Percentiles rank a stretch among this genome's conserved stretches.
Conservation (phyloP, 108 stramenopile species). For the Skeletonema costatum region DNA sequence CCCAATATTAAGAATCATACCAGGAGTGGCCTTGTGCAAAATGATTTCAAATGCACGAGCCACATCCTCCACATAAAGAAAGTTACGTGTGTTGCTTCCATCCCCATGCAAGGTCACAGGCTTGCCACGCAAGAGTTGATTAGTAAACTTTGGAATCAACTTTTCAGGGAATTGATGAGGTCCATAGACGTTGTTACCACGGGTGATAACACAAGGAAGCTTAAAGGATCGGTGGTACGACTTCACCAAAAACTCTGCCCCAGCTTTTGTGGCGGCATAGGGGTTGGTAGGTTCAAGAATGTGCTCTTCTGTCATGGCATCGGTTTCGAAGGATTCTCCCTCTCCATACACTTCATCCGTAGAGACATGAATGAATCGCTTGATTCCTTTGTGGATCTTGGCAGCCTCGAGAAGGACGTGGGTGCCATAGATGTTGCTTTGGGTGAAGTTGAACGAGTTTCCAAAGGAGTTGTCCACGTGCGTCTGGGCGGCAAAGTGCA, state of each 20-base stretch:
- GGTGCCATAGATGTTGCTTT: constrained; percentile 98
- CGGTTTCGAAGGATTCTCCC: constrained; percentile 90
- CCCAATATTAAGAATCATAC: constrained; percentile 98
- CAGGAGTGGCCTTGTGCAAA: constrained; percentile 91
- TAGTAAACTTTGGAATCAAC: constrained; percentile 98
- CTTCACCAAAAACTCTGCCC: constrained; percentile 98
- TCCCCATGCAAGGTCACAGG: constrained; percentile 97
- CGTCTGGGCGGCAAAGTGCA: constrained; percentile 99
- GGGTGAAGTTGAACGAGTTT: constrained; percentile 98
- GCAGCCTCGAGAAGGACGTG: constrained; percentile 98
- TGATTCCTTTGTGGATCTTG: constrained; percentile 81
- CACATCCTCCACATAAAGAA: constrained; percentile 96
- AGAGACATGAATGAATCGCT: constrained; percentile 95
- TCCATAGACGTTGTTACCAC: constrained; percentile 99
- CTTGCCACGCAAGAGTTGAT: constrained; percentile 90
- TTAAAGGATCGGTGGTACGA: constrained; percentile 93
- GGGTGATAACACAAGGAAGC: constrained; percentile 93
- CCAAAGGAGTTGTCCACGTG: constrained; percentile 99
- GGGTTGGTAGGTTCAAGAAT: constrained; percentile 98
- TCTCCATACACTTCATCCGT: constrained; percentile 99
- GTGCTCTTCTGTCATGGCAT: constrained; percentile 97
- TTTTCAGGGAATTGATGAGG: constrained; percentile 99
- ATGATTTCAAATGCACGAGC: constrained; percentile 96
- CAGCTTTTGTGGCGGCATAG: constrained; percentile 99
- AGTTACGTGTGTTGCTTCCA: constrained; percentile 96